Conservation (phyloP, 1,139 yeast species). For the Yamadazyma mexicana region DNA sequence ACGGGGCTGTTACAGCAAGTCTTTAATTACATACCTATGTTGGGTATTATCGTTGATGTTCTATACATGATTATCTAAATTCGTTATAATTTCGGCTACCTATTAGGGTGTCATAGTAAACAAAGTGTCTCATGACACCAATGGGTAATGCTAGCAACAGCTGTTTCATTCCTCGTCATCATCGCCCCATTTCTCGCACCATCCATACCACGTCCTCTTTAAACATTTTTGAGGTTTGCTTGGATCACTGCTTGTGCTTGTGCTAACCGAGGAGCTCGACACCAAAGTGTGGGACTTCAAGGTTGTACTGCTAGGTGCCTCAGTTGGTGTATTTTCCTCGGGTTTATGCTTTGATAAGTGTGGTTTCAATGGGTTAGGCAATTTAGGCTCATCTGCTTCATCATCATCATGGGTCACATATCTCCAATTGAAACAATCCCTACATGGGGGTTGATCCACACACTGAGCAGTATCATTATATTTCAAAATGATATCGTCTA, state of each 20-base stretch:
- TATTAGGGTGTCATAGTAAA: no score
- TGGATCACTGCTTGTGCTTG: constrained; percentile 6
- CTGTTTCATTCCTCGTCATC: neutral
- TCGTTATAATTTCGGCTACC: no score
- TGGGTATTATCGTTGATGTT: no score
- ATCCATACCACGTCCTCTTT: constrained; percentile 48
- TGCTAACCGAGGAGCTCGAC: neutral
- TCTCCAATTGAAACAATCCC: constrained; percentile 92
- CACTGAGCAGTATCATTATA: constrained; percentile 83
- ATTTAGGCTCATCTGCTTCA: constrained; percentile 37
- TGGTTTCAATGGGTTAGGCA: constrained; percentile 42
- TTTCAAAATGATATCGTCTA: constrained; percentile 70
- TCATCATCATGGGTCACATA: constrained; percentile 57
- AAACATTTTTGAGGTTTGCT: constrained; percentile 30
- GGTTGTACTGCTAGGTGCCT: neutral
- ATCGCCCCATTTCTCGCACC: constrained; percentile 41
- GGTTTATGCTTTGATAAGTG: constrained; percentile 10
- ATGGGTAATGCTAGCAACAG: no score
- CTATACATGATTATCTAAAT: no score
- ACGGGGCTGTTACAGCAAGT: neutral
- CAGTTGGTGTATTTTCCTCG: neutral
- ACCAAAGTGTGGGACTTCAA: neutral
- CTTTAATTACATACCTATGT: no score
- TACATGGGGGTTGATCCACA: constrained; percentile 71
- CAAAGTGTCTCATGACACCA: no score